These are phyloP conservation scores for Chlamydomonas eustigma DNA, from an alignment of 139 green algal species.

Conservation along the genomic window DNA sequence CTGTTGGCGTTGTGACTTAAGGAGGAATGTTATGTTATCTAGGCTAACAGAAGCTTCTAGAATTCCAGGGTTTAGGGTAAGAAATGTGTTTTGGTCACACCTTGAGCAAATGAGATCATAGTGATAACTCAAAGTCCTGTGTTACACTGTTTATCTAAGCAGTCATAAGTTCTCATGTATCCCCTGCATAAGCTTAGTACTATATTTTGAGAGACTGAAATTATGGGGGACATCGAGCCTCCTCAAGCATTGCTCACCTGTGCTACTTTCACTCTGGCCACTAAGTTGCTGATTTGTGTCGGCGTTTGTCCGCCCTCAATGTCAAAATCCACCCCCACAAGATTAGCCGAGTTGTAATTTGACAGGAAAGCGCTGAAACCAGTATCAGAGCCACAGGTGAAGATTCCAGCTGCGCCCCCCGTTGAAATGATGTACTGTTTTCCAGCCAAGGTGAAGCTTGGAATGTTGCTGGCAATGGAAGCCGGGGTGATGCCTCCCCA, in stretches of 20 bases:
- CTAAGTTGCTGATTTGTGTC: neutral
- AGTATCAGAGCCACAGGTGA: constrained; percentile 6
- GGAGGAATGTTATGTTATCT: too few species aligned
- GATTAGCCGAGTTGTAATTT: neutral
- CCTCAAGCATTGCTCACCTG: neutral
- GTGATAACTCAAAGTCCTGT: too few species aligned
- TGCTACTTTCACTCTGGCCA: neutral
- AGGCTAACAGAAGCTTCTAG: too few species aligned
- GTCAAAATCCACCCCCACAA: constrained; percentile 13
- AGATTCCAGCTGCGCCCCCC: neutral
- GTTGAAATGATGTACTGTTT: constrained; percentile 17
- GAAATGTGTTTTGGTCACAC: too few species aligned
- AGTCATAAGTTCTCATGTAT: too few species aligned
- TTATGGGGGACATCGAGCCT: too few species aligned
- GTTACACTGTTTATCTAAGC: too few species aligned
- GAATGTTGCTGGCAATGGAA: constrained; percentile 4
- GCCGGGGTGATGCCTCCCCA: neutral
- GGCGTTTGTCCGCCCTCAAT: neutral
- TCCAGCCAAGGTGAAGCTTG: neutral
- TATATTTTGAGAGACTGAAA: too few species aligned
- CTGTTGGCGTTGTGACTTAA: too few species aligned
- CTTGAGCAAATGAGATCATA: too few species aligned
- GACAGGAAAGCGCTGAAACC: constrained; percentile 5
- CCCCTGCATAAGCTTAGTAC: too few species aligned
- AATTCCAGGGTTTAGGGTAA: too few species aligned